These are phyloP conservation scores for Mycena sanguinolenta DNA, from an alignment of 768 basidiomycete species.

Conservation along the genomic window DNA sequence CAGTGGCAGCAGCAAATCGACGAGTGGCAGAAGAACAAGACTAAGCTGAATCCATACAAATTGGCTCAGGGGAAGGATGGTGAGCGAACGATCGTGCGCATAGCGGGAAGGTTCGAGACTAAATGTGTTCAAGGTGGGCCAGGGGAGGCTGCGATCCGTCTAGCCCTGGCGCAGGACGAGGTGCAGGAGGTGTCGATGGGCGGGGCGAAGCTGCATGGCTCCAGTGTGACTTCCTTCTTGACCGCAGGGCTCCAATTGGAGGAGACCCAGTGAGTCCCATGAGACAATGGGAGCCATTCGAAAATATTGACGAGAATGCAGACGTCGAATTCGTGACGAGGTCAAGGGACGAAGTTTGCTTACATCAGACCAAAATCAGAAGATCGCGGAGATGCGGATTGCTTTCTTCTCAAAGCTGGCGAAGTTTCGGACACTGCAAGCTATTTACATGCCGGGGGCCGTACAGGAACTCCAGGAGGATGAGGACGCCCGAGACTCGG, in stretches of 20 bases:
- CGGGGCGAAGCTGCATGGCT: background rate
- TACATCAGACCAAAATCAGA: background rate
- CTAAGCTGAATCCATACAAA: background rate
- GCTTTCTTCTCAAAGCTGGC: background rate
- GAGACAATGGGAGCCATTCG: background rate
- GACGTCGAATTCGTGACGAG: background rate
- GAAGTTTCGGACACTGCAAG: background rate
- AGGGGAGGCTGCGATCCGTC: background rate
- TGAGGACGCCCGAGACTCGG: background rate
- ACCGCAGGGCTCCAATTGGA: background rate
- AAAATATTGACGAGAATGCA: background rate
- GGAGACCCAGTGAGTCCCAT: conserved; percentile 4
- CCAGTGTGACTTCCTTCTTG: background rate
- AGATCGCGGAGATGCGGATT: background rate
- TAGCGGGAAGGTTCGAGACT: too few species aligned
- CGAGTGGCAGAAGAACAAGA: background rate
- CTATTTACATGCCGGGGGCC: conserved; percentile 9
- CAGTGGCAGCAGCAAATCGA: background rate
- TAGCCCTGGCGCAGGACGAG: too few species aligned
- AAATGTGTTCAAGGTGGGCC: background rate
- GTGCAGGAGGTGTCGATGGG: background rate
- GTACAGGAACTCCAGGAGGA: background rate
- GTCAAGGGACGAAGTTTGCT: background rate
- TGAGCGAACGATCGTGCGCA: background rate
- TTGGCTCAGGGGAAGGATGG: background rate